Evolutionary conservation across 306 rosid genomes (phyloP).

Genomic region (Malus asiatica): DNA sequence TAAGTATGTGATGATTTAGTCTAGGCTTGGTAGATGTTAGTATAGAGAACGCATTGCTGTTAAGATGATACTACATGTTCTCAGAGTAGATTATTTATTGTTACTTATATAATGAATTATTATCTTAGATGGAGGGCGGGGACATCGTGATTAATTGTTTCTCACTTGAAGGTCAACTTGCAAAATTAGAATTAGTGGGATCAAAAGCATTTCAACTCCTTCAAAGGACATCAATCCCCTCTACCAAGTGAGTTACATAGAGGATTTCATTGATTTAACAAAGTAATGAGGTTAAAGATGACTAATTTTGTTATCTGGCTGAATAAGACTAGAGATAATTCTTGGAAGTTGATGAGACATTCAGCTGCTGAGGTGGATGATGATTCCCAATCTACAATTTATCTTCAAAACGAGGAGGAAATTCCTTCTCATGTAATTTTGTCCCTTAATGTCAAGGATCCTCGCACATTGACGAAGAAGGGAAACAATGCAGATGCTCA

Average conservation of each 20-base stretch:
- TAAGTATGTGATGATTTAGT: neutral
- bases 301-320: neutral
- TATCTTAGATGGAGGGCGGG: conserved; percentile 47
- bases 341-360: conserved; percentile 33
- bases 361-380: conserved; percentile 21
- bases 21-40: neutral
- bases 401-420: conserved; percentile 31
- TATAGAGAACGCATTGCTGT: neutral
- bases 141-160: conserved; percentile 35
- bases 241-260: conserved; percentile 41
- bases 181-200: conserved; percentile 49
- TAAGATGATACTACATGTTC: neutral
- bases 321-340: conserved; percentile 38
- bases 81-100: neutral
- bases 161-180: conserved; percentile 81
- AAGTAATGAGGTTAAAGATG: neutral
- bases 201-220: conserved; percentile 52
- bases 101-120: neutral
- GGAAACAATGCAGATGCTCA: conserved; percentile 9
- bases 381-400: conserved; percentile 25
- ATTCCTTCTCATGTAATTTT: conserved; percentile 40
- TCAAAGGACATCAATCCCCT: conserved; percentile 55
- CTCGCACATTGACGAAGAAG: conserved; percentile 43
- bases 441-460: conserved; percentile 64
- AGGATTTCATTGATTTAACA: neutral